Percentiles rank a stretch among this genome's conserved stretches.
Conservation (phyloP, 1,284 basidiomycete genomes). For the Flammula alnicola region DNA sequence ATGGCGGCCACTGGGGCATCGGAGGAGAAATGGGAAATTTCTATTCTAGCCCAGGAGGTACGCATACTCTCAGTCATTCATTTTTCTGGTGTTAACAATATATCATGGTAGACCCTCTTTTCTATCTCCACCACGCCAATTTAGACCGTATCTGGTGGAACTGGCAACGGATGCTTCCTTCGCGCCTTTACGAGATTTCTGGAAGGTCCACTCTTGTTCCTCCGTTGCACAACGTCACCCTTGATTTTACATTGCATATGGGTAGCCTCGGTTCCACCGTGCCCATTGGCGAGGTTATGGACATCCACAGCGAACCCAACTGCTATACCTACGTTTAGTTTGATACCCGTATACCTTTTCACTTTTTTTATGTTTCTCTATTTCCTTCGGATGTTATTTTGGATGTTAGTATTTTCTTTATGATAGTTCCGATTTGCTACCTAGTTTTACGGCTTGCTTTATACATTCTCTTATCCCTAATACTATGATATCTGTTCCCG, state of each 20-base stretch:
- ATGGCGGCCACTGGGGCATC: slow-evolving; percentile 37
- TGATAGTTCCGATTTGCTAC: too few species aligned
- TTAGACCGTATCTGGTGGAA: slow-evolving; percentile 43
- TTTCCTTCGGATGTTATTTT: too few species aligned
- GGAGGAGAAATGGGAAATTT: slow-evolving; percentile 41
- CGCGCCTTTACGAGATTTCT: slow-evolving; percentile 26
- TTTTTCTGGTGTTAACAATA: not conserved
- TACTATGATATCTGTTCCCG: too few species aligned
- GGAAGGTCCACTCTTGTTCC: not conserved
- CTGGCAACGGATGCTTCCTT: slow-evolving; percentile 34
- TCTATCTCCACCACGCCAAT: slow-evolving; percentile 43
- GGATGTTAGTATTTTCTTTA: too few species aligned
- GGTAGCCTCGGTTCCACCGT: slow-evolving; percentile 18
- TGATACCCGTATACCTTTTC: too few species aligned
- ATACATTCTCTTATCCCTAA: too few species aligned
- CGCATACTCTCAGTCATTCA: slow-evolving; percentile 6
- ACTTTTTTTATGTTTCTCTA: too few species aligned
- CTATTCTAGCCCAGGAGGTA: slow-evolving; percentile 31
- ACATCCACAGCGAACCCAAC: slow-evolving; percentile 19
- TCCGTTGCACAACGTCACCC: slow-evolving; percentile 19
- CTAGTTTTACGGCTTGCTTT: too few species aligned
- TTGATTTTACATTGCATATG: too few species aligned
- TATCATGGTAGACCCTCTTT: slow-evolving; percentile 35
- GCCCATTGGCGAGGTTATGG: slow-evolving; percentile 30
- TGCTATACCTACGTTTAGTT: slow-evolving; percentile 25